Percentiles rank a stretch among this genome's conserved stretches.
phyloP scores from a whole-genome alignment of 768 basidiomycete genomes.

The Agrocybe pediades region DNA sequence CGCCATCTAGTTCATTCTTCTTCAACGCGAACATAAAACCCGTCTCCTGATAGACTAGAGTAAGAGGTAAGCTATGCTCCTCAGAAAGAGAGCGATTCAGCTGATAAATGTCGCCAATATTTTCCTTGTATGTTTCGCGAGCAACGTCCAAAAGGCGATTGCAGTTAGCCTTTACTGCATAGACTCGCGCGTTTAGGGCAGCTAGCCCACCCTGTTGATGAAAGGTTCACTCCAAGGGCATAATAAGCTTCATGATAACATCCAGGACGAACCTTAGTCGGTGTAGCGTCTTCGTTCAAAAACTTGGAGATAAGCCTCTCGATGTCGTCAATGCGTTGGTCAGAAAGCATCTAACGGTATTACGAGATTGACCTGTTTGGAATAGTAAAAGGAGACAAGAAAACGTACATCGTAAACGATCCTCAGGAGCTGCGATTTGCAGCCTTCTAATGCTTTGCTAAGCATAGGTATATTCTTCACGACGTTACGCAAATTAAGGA shows the following conservation, averaged over 20 bases:
- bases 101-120: conserved; percentile 83
- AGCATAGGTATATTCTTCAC: conserved; percentile 69
- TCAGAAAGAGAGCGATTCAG: conserved; percentile 61
- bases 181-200: conserved; percentile 80
- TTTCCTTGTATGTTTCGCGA: conserved; percentile 92
- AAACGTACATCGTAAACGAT: conserved; percentile 59
- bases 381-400: background rate
- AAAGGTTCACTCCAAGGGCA: background rate
- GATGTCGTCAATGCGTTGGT: conserved; percentile 69
- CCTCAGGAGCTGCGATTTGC: conserved; percentile 58
- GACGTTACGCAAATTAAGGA: conserved; percentile 76
- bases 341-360: conserved; percentile 63
- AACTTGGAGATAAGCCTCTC: conserved; percentile 56
- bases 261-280: conserved; percentile 54
- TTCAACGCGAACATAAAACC: conserved; percentile 76
- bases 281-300: conserved; percentile 72
- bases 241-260: background rate
- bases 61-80: conserved; percentile 63
- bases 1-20: conserved; percentile 64
- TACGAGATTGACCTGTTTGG: background rate
- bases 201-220: conserved; percentile 62
- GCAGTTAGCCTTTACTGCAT: conserved; percentile 85
- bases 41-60: conserved; percentile 68
- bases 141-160: conserved; percentile 92
- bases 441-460: conserved; percentile 59